Conservation (phyloP, 73 alveolate species). For the Breviolum minutum region DNA sequence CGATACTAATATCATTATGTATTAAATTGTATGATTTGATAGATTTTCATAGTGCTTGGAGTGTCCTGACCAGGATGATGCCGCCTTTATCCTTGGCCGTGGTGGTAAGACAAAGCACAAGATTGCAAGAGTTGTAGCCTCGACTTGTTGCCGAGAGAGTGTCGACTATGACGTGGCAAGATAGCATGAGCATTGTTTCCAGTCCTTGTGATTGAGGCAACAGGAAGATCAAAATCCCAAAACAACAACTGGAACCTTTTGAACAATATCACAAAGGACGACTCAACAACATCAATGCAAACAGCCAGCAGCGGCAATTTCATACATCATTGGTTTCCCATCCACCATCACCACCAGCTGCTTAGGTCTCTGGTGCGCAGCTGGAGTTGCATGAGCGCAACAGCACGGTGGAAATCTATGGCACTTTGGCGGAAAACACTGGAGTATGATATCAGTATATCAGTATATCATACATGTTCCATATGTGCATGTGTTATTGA, state of each 20-base stretch:
- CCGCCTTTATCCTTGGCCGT: constrained; percentile 87
- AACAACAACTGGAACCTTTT: neutral
- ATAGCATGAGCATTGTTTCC: neutral
- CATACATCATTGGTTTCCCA: neutral
- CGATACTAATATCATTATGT: no score
- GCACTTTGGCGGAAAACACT: neutral
- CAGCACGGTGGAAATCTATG: constrained; percentile 82
- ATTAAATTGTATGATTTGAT: no score
- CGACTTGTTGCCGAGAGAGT: neutral
- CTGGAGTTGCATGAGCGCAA: constrained; percentile 89
- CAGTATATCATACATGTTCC: no score
- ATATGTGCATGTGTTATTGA: no score
- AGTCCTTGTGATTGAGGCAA: neutral
- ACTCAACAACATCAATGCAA: no score
- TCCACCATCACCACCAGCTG: neutral
- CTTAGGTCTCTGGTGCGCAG: constrained; percentile 41
- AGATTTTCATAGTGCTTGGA: no score
- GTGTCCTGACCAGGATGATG: constrained; percentile 46
- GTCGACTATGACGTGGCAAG: neutral
- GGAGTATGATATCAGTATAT: neutral
- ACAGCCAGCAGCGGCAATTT: no score
- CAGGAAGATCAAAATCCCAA: neutral
- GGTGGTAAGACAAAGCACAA: constrained; percentile 94
- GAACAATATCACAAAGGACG: no score
- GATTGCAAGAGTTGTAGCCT: constrained; percentile 47